Evolutionary conservation across 495 filamentous ascomycete genomes (phyloP), one percentile per base, ranked within the genome.

Genomic region (Aspergillus cavernicola): DNA sequence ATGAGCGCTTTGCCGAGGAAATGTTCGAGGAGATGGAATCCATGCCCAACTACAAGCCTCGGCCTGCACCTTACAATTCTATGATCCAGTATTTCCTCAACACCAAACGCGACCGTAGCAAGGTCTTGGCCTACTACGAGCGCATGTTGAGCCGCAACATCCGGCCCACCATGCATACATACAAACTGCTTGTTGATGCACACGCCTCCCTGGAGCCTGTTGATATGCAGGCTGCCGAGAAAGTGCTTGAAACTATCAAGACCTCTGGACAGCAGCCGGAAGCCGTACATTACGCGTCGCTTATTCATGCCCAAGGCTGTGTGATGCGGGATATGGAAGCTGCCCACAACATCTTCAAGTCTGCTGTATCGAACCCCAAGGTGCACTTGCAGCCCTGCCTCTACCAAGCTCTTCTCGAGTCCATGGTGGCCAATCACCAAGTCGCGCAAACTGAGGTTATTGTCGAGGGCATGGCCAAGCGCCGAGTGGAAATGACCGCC

Each of bases 71-170:
- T 4, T 98, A 98, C 79, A 97, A 98, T 75, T 92, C 88, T 65
- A 85, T 98, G 82, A 98, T 98, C 80, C 93, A 98, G 69, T 97
- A 95, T 78, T 98, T 97, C 83, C 81, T 97, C 53, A 92, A 86
- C 61, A 97, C 95, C 23, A 97, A 97, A 80, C 86, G 91, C 15
- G 95, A 98, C 68, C 88, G 90, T 69, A 68, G 74, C 69, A 97
- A 97, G 79, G 92, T 96, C 11, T 82, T 97, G n/a, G 80, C 86
- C 19, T 98, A 97, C 78, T 97, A 92, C 67, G 87, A 95, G 61
- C 88, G 92, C 57, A 97, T 98, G 93, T 79, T 85, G 56, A 73
- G 82, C 35, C 89, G 85, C 70, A 84, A 85, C 52, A 97, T 98
- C 66, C 75, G 88, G 53, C 95, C 93, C 1, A 97, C 93, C 12